Base-by-base conservation (phyloP, 1,284 basidiomycete species). In the Cutaneotrichosporon dermatis region DNA sequence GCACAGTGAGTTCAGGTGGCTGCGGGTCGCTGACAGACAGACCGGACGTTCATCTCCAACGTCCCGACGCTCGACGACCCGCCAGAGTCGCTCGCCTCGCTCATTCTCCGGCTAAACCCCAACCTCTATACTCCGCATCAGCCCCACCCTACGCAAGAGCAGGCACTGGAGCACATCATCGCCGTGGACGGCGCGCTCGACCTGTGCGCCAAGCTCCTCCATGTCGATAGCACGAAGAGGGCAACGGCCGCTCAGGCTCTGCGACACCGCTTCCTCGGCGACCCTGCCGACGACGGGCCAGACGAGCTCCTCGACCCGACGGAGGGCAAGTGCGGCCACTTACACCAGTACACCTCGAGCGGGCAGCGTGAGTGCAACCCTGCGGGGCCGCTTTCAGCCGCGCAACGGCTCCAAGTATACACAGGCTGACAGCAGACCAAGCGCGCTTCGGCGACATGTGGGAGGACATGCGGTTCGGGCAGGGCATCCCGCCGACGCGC, bases 1-100 rank as follows among this genome's bases (percentile, higher is more conserved):
- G 53, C 95, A 99, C 76, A 93, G 93, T 96, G 71, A 70, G 88
- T 16, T 5, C 12, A 40, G 25, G 45, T 34, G 4, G 25, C 25
- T 25, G 25, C 2, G 25, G 25, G 25, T 25, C 25, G 25, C 25
- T 25, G 25, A 25, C 25, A 25, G 25, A 25, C 65, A 96, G 93
- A 89, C 74, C 88, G 93, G 36, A 88, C 87, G 2, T 88, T 96
- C 66, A 81, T 87, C 11, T 88, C 89, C 16, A 96, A 96, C 69
- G 82, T 96, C 0, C 90, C 92, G 3, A 82, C 86, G 4, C 78
- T 92, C 16, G 83, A 85, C 10, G 73, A 80, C 40, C 82, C 87
- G 1, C 87, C 88, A 43, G 83, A 84, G 12, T 76, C 85, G 42
- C 88, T 94, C 83, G 79, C 80, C 35, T 82, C 85, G 8, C 86